A percentile compares a stretch with the other conserved stretches of the same genome.
These are phyloP conservation scores for Rhodomyrtus psidioides DNA, from an alignment of 441 rosid genomes.

Conservation along the genomic window DNA sequence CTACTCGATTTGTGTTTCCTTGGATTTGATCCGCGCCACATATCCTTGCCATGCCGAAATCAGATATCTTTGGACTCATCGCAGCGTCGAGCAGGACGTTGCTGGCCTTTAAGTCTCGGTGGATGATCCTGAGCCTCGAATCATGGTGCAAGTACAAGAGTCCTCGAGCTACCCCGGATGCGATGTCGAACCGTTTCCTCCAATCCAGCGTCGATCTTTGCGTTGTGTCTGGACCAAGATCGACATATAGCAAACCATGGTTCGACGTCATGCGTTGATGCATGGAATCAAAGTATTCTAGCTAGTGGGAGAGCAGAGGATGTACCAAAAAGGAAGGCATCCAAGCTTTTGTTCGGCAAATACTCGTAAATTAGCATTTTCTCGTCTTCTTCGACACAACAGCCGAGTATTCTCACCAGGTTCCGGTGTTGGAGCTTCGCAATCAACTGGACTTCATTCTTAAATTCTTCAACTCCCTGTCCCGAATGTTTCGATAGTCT, in stretches of 20 bases:
- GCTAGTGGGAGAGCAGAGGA: neutral
- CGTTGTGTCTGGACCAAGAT: neutral
- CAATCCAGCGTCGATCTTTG: neutral
- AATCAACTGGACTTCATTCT: neutral
- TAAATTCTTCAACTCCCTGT: neutral
- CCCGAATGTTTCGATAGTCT: neutral
- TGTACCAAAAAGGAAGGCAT: neutral
- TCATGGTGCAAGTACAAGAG: conserved; percentile 44
- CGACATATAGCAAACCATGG: neutral
- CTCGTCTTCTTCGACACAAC: neutral
- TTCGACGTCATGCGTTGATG: neutral
- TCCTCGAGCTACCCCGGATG: conserved; percentile 31
- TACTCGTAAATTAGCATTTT: neutral
- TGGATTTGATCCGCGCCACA: conserved; percentile 27
- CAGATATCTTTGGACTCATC: conserved; percentile 40
- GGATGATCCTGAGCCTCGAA: conserved; percentile 39
- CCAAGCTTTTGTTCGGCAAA: neutral
- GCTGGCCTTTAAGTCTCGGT: conserved; percentile 47
- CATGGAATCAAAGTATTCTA: neutral
- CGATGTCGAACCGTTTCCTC: neutral
- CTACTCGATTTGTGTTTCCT: conserved; percentile 23
- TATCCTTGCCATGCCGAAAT: conserved; percentile 52
- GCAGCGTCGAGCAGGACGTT: conserved; percentile 29
- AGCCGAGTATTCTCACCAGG: neutral
- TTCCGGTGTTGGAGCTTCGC: neutral